Evolutionary conservation across 2,329 filamentous ascomycete species (phyloP).

Genomic region (Fusarium lyarnte): DNA sequence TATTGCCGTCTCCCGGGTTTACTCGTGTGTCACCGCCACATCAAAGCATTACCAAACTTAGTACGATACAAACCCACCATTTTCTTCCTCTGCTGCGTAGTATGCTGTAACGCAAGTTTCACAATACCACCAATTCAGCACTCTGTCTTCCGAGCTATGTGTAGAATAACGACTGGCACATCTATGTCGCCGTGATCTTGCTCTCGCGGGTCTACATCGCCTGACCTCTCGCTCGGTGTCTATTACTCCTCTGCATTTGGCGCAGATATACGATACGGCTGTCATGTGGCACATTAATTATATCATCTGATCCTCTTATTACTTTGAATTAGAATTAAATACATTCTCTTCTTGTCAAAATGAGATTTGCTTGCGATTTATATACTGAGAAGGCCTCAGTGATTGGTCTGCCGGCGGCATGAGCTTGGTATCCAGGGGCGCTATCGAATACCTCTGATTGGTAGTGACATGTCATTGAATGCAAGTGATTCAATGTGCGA

Average conservation of each 20-base stretch:
- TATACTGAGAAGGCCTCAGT: not conserved
- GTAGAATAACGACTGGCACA: not conserved
- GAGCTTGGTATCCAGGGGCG: accelerated
- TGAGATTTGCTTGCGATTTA: not conserved
- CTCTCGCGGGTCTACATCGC: not conserved
- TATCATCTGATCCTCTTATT: accelerated
- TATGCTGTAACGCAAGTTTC: not conserved
- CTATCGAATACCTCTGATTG: too few species aligned
- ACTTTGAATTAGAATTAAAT: accelerated
- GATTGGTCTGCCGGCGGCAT: not conserved
- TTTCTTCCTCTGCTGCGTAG: not conserved
- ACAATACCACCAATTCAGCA: not conserved
- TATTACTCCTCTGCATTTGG: not conserved
- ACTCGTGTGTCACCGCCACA: too few species aligned
- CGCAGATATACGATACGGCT: not conserved
- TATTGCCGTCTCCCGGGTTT: too few species aligned
- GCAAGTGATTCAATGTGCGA: not conserved
- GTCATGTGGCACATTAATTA: not conserved
- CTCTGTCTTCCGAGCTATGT: not conserved
- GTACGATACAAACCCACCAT: not conserved
- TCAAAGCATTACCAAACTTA: not conserved
- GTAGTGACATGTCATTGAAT: not conserved
- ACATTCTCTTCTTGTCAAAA: accelerated
- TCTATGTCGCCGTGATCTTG: not conserved
- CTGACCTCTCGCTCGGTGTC: not conserved